Evolutionary conservation across 169 alveolate genomes (phyloP), one percentile per base, ranked within the genome.

Genomic region (Eimeria necatrix): DNA sequence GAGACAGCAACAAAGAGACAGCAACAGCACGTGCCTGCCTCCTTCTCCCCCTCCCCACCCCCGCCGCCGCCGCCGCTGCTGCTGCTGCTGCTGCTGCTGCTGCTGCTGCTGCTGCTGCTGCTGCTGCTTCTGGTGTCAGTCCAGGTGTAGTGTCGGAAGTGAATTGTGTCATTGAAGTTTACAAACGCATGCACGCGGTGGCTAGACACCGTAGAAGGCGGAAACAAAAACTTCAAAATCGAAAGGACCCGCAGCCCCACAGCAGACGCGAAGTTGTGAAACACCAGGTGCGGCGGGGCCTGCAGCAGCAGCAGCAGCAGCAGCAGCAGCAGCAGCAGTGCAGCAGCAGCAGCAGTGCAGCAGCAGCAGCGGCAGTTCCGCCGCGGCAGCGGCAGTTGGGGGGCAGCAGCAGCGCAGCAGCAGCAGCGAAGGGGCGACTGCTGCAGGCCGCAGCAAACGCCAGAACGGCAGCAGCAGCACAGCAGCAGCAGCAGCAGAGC

Each of bases 211-310:
- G 89, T 90, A 22, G 97, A 91, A 0, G 97, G 97, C 12, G 97
- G 97, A 59, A 94, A 96, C 2, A 96, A 96, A 2, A 90, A 94
- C 94, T 93, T 92, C 18, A 96, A 92, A 73, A 96, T 85, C n/a
- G 94, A 93, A 48, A 46, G 26, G 22, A 96, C 95, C n/a, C 97
- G 91, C 10, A 64, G 24, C 4, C 97, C 96, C 3, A 93, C 22
- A 52, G 83, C 68, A 24, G 96, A 94, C 3, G 93, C 93, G 95
- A 99, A 99, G 94, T 98, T 98, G 93, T 99, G 99, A 97, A 99
- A 99, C 49, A 99, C 97, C 94, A 99, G 97, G 96, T 99, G 99
- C 1, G 99, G 99, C 93, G 97, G 95, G 49, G 97, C 98, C 96
- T 88, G 49, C 24, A 32, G 26, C 5, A n/a, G 16, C 20, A n/a